These are phyloP conservation scores for Colletotrichum sp. DNA, from an alignment of 2,329 filamentous ascomycete genomes.

Conservation along the genomic window DNA sequence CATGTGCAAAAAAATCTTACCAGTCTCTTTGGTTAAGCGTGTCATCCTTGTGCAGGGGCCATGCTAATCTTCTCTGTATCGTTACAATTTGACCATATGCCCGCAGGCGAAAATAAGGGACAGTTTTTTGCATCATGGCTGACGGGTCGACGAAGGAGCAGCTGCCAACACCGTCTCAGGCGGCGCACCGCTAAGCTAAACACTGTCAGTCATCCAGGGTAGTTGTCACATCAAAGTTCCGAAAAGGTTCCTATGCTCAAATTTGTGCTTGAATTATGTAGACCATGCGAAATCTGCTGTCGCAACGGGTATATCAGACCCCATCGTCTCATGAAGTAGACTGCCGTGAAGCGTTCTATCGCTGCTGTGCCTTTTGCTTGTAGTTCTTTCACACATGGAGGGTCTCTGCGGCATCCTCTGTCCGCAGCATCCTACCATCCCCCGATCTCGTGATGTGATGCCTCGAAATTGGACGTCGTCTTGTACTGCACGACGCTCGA, in stretches of 20 bases:
- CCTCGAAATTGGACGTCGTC: background rate
- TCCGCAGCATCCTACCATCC: background rate
- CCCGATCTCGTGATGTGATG: background rate
- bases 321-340: background rate
- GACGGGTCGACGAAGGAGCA: background rate
- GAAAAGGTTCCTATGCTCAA: background rate
- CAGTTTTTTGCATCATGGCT: background rate
- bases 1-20: background rate
- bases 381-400: background rate
- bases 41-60: background rate
- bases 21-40: background rate
- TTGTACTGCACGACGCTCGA: background rate
- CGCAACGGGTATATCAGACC: background rate
- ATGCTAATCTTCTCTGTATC: slow-evolving; percentile 3
- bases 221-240: background rate
- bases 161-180: background rate
- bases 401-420: background rate
- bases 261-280: background rate
- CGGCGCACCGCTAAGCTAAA: background rate
- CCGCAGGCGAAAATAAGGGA: background rate
- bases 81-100: background rate
- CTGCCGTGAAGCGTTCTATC: background rate
- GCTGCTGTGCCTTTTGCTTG: background rate
- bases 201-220: background rate
- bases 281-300: background rate